Evolutionary conservation across 2,329 filamentous ascomycete species (phyloP), one percentile per base, ranked within the genome.

Genomic region (Trichoderma hamatum): DNA sequence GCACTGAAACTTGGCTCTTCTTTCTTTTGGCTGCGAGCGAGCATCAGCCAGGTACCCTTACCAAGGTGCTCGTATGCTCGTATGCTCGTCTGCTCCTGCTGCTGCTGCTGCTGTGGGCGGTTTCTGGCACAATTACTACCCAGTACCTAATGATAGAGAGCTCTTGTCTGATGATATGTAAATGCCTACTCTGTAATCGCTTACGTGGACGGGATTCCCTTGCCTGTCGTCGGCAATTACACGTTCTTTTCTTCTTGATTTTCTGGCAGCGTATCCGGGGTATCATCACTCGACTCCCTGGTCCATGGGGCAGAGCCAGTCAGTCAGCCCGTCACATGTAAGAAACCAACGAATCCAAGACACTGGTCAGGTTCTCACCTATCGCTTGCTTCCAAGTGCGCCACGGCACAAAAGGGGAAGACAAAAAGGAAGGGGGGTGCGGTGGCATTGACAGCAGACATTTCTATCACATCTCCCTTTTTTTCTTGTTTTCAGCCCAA

Each of bases 381-480:
- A 30, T 30, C n/a, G 59, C 43, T 24, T 51, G 46, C 46, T 49
- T 24, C 46, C 46, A 49, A 21, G 43, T 6, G 43, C 59, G 28
- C 30, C 46, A 52, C 24, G 46, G 46, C 60, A 63, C 28, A 28
- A 28, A 26, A 28, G 32, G 32, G 32, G 30, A n/a, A 46, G 46
- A 21, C 11, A 21, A 21, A 49, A 6, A 6, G 10, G n/a, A 5
- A 21, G 9, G 11, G 46, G 21, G 21, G 46, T 49, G 46, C 46
- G 21, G 9, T 52, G 39, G 60, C 46, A 51, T 51, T 34, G 60
- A 46, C n/a, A 24, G 46, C 46, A 49, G 46, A 49, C 5, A 49
- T 49, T 49, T 49, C 46, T 49, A 49, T 49, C 60, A 52, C 60
- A 36, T 21, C 28, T 52, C 60, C 24, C 60, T 36, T 63, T 36